Evolutionary conservation across 345 rosid species (phyloP), one percentile per base, ranked within the genome.

Genomic region (Raphanus raphanistrum): DNA sequence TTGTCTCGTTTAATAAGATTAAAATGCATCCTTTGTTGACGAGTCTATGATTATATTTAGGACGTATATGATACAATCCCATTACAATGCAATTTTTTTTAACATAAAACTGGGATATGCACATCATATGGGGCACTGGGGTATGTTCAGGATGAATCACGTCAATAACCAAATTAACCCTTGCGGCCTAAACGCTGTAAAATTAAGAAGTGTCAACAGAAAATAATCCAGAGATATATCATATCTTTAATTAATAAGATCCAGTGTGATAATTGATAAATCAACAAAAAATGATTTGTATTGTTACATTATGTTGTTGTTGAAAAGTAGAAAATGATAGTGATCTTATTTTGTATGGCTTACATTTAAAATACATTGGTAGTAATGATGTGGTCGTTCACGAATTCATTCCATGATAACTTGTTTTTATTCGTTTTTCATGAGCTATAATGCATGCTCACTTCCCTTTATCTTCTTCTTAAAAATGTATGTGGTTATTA

Each of bases 281-380:
- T n/a, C 5, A 45, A 45, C 13, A 41, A 11, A 45, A 45, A 45
- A 45, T 12, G 52, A 45, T 45, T 12, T 41, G 50, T 45, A 45
- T 45, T 45, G 52, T 45, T 45, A 45, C 16, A 4, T 45, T 45
- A 28, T 52, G 58, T 6, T 52, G 58, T 38, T 38, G 9, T 16
- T 41, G 25, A 52, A 52, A 68, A 68, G 63, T 26, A 61, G 63
- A 68, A 68, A 76, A 57, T n/a, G 38, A 45, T 17, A 60, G 68
- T 43, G 21, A 29, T 21, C 43, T 27, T 48, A 60, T 68, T 68
- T 48, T 76, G 54, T 61, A 74, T 76, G 69, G 79, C 63, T 6
- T 61, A 48, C 32, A 45, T 21, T 21, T 45, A 48, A 45, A 60
- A 72, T 48, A 43, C 50, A n/a, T 43, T 48, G 54, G 54, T 48